Percentiles rank a stretch among this genome's conserved stretches.
phyloP scores from a whole-genome alignment of 306 rosid species.

The Begonia fuchsioides region DNA sequence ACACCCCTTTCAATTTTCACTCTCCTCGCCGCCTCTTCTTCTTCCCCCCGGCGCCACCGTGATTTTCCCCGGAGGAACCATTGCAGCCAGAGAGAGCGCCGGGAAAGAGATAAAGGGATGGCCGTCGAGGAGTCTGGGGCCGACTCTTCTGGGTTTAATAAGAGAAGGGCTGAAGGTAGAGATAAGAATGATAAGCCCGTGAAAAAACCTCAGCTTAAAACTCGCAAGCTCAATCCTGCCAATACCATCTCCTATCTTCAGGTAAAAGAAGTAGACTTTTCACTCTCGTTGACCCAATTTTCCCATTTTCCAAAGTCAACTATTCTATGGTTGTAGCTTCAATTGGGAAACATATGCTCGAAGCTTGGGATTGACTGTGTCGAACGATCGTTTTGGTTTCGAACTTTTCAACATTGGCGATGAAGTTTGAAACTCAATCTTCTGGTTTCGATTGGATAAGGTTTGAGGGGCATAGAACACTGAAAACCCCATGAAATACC shows the following conservation, averaged over 20 bases:
- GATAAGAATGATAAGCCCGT: constrained; percentile 31
- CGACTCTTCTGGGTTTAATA: constrained; percentile 36
- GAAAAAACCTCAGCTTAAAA: constrained; percentile 43
- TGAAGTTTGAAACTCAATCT: no score
- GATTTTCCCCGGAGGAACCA: constrained; percentile 17
- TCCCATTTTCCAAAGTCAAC: no score
- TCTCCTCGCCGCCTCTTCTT: constrained; percentile 20
- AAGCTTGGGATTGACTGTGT: no score
- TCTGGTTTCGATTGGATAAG: no score
- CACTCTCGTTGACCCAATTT: no score
- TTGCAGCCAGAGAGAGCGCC: constrained; percentile 4
- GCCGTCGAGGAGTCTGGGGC: constrained; percentile 23
- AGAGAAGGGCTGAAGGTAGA: constrained; percentile 62
- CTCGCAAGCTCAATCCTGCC: constrained; percentile 49
- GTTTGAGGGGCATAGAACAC: no score
- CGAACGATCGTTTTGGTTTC: no score
- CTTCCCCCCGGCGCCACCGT: constrained; percentile 26
- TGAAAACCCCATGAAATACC: no score
- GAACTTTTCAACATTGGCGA: no score
- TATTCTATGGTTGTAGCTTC: no score
- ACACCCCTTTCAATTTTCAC: constrained; percentile 23
- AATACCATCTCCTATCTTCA: constrained; percentile 64
- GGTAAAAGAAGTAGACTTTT: constrained; percentile 16
- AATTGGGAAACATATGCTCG: no score
- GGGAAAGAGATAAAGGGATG: constrained; percentile 3